Evolutionary conservation across 148 eudicot genomes (phyloP), one percentile per base, ranked within the genome.

Genomic region (Camellia japonica): DNA sequence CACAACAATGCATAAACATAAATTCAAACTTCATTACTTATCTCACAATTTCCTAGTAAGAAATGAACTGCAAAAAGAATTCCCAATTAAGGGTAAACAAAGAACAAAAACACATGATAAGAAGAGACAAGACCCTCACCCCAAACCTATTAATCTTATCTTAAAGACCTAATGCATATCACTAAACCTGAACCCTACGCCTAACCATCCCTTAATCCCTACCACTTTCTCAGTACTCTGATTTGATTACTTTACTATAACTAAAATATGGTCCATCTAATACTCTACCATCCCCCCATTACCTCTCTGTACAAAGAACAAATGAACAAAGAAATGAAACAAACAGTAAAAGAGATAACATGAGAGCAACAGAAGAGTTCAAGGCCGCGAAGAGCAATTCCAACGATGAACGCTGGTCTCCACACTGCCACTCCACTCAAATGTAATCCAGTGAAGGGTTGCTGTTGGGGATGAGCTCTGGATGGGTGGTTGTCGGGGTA

Each of bases 381-480:
- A 71, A 83, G 77, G 65, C 80, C 79, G 65, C 58, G 64, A 74
- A 81, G 67, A 80, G 62, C 79, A 44, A 73, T 49, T 49, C 52
- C 52, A 49, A 3, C 7, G 52, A 30, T 30, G 38, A 30, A 30
- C 52, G 6, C 52, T 7, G 5, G 52, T 49, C 52, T 49, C 52
- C 5, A 49, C 52, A 7, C 52, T 7, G 72, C 78, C 59, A 68
- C 78, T 5, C 46, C 63, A 30, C 56, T 43, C 84, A 82, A 59
- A 83, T 76, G 70, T 64, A 83, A 49, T 78, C 79, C 46, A 82
- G 58, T 1, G 82, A 80, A 38, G 81, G 88, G 67, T 62, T 73
- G 70, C 74, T 62, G 42, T 77, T 82, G 7, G 87, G 87, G 74
- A 85, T 80, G 74, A 84, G 76, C 65, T 86, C 90, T 6, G 84